These are phyloP conservation scores for Colletotrichum paranaense DNA, from an alignment of 2,329 filamentous ascomycete genomes.

Conservation along the genomic window DNA sequence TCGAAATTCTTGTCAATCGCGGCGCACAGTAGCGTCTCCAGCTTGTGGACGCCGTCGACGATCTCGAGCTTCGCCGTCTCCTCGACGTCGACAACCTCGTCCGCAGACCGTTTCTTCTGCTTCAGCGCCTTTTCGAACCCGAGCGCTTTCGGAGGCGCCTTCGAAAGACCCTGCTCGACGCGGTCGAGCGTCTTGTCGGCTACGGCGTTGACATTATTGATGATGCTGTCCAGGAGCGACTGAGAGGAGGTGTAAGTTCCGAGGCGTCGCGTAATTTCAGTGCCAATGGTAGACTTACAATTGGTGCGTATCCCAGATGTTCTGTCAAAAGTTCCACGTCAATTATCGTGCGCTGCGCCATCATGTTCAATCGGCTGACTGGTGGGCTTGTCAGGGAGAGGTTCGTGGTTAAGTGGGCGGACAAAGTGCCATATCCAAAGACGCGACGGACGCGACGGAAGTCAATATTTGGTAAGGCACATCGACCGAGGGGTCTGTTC, in stretches of 20 bases:
- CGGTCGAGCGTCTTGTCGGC: constrained; percentile 90
- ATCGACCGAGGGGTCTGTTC: not conserved
- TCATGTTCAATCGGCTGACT: not conserved
- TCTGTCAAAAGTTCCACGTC: constrained; percentile 85
- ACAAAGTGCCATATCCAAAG: constrained; percentile 4
- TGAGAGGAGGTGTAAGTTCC: constrained; percentile 48
- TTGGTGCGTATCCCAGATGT: constrained; percentile 93
- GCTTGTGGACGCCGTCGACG: constrained; percentile 86
- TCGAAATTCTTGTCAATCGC: constrained; percentile 89
- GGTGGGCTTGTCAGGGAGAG: not conserved
- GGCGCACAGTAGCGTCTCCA: constrained; percentile 84
- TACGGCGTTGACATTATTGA: constrained; percentile 95
- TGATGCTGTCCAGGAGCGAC: constrained; percentile 97
- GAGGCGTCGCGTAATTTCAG: not conserved
- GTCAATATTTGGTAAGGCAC: constrained; percentile 30
- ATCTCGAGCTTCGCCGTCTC: constrained; percentile 73
- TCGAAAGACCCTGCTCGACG: constrained; percentile 84
- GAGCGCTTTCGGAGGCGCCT: constrained; percentile 78
- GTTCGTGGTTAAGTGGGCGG: constrained; percentile 1
- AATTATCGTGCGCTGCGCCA: constrained; percentile 48
- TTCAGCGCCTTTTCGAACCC: constrained; percentile 71
- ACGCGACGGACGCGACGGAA: constrained; percentile 36
- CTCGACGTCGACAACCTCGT: constrained; percentile 47
- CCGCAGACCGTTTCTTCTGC: constrained; percentile 45
- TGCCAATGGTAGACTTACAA: constrained; percentile 68